These are phyloP conservation scores for Rutstroemia sydowiana DNA, from an alignment of 2,329 filamentous ascomycete species.

Conservation along the genomic window DNA sequence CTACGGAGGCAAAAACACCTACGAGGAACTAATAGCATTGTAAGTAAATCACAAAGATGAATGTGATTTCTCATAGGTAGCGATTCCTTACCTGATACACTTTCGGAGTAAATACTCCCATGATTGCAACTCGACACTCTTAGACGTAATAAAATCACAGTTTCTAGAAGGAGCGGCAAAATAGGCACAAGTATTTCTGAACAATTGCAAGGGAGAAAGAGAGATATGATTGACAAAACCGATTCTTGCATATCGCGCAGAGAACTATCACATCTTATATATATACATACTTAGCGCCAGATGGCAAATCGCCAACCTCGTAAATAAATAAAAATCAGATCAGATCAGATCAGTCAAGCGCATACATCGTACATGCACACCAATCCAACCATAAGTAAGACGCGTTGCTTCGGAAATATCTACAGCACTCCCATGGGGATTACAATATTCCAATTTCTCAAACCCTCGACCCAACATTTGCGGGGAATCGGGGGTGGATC, in stretches of 20 bases:
- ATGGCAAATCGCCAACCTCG: background rate
- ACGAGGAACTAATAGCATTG: slow-evolving; percentile 28
- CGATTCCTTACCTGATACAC: slow-evolving; percentile 25
- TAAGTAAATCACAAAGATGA: background rate
- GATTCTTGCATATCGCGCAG: too few species aligned
- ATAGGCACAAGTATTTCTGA: background rate
- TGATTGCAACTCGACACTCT: slow-evolving; percentile 7
- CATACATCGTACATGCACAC: too few species aligned
- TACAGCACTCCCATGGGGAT: too few species aligned
- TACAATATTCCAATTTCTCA: too few species aligned
- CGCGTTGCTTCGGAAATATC: too few species aligned
- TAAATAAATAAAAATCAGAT: background rate
- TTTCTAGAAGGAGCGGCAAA: background rate
- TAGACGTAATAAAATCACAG: slow-evolving; percentile 5
- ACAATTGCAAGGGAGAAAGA: background rate
- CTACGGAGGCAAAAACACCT: slow-evolving; percentile 45
- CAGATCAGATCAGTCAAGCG: background rate
- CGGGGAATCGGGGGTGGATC: too few species aligned
- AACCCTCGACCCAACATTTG: too few species aligned
- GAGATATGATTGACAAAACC: too few species aligned
- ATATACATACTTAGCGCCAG: background rate
- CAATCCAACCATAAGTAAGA: too few species aligned
- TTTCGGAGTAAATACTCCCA: slow-evolving; percentile 29
- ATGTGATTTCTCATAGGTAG: background rate
- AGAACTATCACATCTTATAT: slow-evolving; percentile 6